Conservation (phyloP, 2,329 filamentous ascomycete genomes). For the Zarea fungicola region DNA sequence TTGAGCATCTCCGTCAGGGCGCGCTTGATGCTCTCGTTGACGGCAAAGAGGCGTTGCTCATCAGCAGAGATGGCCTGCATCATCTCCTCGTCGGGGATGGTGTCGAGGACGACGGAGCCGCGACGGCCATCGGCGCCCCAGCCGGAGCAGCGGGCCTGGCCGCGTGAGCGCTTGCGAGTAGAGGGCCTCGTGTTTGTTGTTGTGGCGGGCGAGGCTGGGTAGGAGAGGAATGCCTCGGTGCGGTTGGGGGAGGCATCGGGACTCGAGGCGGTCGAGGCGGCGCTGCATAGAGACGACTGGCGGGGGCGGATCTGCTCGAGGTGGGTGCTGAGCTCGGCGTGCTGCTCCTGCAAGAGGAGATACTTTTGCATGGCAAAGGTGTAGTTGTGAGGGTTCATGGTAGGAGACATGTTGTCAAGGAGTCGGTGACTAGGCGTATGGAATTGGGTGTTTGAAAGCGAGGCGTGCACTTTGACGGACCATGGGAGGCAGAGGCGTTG, state of each 20-base stretch:
- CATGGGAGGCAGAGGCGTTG: conserved; percentile 22
- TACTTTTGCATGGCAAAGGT: conserved; percentile 50
- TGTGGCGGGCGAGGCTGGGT: too few species aligned
- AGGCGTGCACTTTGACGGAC: conserved; percentile 26
- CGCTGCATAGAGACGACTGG: conserved; percentile 26
- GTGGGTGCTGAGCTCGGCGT: conserved; percentile 46
- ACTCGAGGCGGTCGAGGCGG: conserved; percentile 31
- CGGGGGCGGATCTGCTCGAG: conserved; percentile 47
- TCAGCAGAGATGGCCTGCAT: conserved; percentile 45
- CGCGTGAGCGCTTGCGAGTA: conserved; percentile 25
- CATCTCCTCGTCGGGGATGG: conserved; percentile 43
- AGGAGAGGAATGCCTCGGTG: conserved; percentile 42
- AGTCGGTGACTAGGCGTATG: conserved; percentile 14
- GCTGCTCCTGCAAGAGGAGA: conserved; percentile 48
- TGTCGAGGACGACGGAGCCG: conserved; percentile 27
- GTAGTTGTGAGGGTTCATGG: conserved; percentile 32
- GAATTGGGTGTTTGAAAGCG: conserved; percentile 21
- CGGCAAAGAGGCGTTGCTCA: conserved; percentile 48
- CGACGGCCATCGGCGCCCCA: conserved; percentile 25
- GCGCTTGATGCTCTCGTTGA: conserved; percentile 58
- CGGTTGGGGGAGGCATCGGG: conserved; percentile 57
- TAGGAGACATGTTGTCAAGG: conserved; percentile 13
- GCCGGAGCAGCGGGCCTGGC: conserved; percentile 28
- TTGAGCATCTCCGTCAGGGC: conserved; percentile 58
- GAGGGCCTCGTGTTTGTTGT: conserved; percentile 37